Base-by-base conservation (phyloP, 176 grass and related monocot genomes). In the Microstegium vimineum region DNA sequence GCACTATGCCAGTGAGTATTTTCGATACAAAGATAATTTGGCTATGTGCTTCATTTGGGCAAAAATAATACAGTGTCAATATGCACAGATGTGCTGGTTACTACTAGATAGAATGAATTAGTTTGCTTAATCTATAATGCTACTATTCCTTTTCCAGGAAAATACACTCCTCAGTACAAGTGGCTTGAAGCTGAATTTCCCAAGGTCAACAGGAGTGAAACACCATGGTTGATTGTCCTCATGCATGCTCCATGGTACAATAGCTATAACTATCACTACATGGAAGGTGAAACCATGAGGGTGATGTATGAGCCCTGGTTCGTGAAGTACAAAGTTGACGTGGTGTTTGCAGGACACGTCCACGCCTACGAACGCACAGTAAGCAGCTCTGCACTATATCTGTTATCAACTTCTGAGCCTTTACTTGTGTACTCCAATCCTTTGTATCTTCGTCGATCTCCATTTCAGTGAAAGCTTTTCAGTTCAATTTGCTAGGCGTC, bases 361-460 rank as follows among this genome's bases (percentile, higher is more conserved):
- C 95, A 98, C 62, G 90, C 95, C 67, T 98, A 98, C 20, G 95
- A 98, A 91, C 86, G 92, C n/a, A 98, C 90, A n/a, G 95, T 94
- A 85, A 84, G 88, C 38, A 9, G 25, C 64, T 31, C 25, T 32
- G 2, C 34, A 27, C 34, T 40, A 40, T 40, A 8, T 10, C 63
- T 37, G n/a, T 4, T 56, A 5, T 1, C 3, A 41, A 41, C 5
- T 47, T 62, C 20, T 8, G 16, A 18, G 15, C 14, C 36, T 13
- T 56, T n/a, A n/a, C n/a, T 14, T 27, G 61, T 62, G 16, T 22
- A 46, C n/a, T n/a, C n/a, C n/a, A n/a, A n/a, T n/a, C n/a, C n/a
- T n/a, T n/a, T n/a, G n/a, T 45, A 8, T 25, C 0, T 70, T 18
- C 42, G 2, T 60, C n/a, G n/a, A n/a, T 60, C 5, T 0, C 26